Percentiles rank a stretch among this genome's conserved stretches.
phyloP scores from a whole-genome alignment of 2,329 filamentous ascomycete species.

The Fusarium domesticum region DNA sequence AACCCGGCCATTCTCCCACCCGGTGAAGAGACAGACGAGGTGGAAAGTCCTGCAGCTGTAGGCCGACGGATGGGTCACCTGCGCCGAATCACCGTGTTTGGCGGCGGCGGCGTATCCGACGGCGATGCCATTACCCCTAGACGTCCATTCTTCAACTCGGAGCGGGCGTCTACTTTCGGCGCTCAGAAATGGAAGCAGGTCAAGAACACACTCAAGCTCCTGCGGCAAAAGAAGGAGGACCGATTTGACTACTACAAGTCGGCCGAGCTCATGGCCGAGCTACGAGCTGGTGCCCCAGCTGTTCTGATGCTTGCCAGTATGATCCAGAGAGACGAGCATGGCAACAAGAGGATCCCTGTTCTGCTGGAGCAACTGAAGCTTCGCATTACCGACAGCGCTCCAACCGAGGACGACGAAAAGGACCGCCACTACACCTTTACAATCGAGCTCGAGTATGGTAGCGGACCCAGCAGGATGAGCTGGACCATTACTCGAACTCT shows the following conservation, averaged over 20 bases:
- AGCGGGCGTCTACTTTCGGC: conserved; percentile 69
- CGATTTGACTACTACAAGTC: conserved; percentile 93
- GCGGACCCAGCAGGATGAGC: conserved; percentile 91
- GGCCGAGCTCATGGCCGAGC: conserved; percentile 91
- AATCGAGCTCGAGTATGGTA: conserved; percentile 94
- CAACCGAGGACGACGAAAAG: conserved; percentile 60
- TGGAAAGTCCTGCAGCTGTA: conserved; percentile 45
- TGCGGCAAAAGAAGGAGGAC: conserved; percentile 80
- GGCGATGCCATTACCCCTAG: conserved; percentile 56
- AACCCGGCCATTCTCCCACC: conserved; percentile 47
- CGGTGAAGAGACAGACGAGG: conserved; percentile 50
- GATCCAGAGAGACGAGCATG: conserved; percentile 95
- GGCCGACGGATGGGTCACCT: conserved; percentile 60
- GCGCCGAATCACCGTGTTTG: conserved; percentile 63
- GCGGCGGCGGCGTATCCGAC: conserved; percentile 63
- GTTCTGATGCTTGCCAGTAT: conserved; percentile 94
- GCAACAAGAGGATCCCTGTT: conserved; percentile 91
- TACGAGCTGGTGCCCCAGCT: conserved; percentile 87
- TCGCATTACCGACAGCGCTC: conserved; percentile 74
- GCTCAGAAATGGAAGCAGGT: conserved; percentile 90
- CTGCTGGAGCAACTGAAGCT: conserved; percentile 93
- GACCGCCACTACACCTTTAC: conserved; percentile 81
- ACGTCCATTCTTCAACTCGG: conserved; percentile 58
- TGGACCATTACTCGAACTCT: conserved; percentile 90
- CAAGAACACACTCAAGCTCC: conserved; percentile 79